phyloP scores from a whole-genome alignment of 257 asterid species.

The Solanum peruvianum region DNA sequence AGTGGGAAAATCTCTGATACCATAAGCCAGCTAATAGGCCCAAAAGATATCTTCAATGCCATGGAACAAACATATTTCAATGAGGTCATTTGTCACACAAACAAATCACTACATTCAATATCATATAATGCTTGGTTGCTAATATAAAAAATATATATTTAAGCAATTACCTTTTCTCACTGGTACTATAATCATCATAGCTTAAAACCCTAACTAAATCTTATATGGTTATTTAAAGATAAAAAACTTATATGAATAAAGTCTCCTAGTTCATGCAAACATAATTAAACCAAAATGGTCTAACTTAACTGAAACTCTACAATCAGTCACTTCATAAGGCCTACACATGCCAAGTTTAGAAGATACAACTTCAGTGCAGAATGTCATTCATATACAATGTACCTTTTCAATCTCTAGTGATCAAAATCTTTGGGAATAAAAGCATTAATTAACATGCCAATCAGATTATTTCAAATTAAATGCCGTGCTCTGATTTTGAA shows the following conservation, averaged over 20 bases:
- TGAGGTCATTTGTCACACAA: neutral
- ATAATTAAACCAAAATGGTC: neutral
- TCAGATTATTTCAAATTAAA: neutral
- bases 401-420: neutral
- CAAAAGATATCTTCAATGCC: constrained; percentile 72
- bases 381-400: neutral
- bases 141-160: neutral
- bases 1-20: constrained; percentile 94
- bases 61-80: neutral
- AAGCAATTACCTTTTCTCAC: neutral
- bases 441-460: neutral
- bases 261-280: neutral
- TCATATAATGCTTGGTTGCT: neutral
- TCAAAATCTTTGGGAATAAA: neutral
- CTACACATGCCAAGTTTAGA: neutral
- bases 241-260: neutral
- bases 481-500: neutral
- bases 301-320: neutral
- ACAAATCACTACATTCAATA: neutral
- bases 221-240: neutral
- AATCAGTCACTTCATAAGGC: neutral
- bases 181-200: neutral
- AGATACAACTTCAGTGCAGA: neutral
- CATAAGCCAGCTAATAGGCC: constrained; percentile 99
- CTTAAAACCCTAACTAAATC: neutral